Evolutionary conservation across 2,329 filamentous ascomycete species (phyloP).

Genomic region (Aureobasidium sp.): DNA sequence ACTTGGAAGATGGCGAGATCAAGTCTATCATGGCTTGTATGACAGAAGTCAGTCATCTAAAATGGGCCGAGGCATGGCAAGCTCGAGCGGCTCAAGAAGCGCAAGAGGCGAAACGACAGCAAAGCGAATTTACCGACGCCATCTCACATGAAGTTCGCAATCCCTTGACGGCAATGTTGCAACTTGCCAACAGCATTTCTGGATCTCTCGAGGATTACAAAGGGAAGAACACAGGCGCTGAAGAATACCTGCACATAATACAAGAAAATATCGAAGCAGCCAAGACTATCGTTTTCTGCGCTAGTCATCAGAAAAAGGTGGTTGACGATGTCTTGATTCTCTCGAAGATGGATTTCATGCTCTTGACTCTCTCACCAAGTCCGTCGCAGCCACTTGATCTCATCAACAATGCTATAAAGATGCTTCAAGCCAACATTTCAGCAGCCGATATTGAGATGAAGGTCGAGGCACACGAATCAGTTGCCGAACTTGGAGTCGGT

Average conservation of each 20-base stretch:
- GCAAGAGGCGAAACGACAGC: conserved; percentile 27
- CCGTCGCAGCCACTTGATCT: conserved; percentile 26
- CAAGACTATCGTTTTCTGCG: conserved; percentile 4
- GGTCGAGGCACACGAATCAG: conserved; percentile 24
- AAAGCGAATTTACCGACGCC: conserved; percentile 30
- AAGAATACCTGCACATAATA: not conserved
- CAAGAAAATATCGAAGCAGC: conserved; percentile 15
- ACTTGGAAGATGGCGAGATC: conserved; percentile 1
- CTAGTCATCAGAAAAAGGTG: conserved; percentile 22
- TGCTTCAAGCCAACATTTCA: conserved; percentile 31
- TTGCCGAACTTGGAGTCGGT: conserved; percentile 25
- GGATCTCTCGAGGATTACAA: conserved; percentile 18
- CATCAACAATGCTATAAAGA: conserved; percentile 26
- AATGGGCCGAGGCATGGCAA: conserved; percentile 21
- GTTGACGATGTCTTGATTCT: conserved; percentile 40
- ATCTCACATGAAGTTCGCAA: conserved; percentile 36
- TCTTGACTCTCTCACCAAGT: conserved; percentile 31
- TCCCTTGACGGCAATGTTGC: conserved; percentile 35
- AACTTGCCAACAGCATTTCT: conserved; percentile 35
- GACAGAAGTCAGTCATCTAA: conserved; percentile 7
- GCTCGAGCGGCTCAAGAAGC: conserved; percentile 26
- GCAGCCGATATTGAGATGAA: conserved; percentile 25
- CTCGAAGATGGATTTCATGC: conserved; percentile 26
- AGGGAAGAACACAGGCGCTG: not conserved
- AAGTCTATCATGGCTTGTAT: conserved; percentile 11